Evolutionary conservation across 192 early-diverging fungal species (phyloP), one percentile per base, ranked within the genome.

Genomic region (Coemansia reversa): DNA sequence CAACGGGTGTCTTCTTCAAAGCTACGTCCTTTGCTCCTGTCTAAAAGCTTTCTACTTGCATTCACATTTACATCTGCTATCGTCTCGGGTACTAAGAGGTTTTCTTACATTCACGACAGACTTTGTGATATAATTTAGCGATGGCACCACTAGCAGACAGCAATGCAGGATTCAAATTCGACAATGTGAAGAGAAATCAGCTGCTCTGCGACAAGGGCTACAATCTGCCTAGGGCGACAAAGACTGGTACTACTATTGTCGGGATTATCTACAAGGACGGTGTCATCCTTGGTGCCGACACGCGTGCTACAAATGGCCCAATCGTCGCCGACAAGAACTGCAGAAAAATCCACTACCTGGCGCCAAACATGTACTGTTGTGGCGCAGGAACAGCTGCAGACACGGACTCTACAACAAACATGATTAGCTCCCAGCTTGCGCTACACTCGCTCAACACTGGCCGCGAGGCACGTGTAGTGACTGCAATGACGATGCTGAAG

Each of bases 301-400:
- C 97, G 11, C 90, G 97, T 72, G 94, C 97, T 25, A 99, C 97
- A 8, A 86, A 86, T 33, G 97, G 93, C 20, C 86, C 95, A 22
- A 97, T 96, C 69, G 95, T 99, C 9, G 93, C 93, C 1, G 95
- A 99, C 86, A 99, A 99, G 84, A 97, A 99, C 83, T 97, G 95
- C 82, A 88, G 93, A 83, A 99, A 99, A 85, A 95, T 99, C 60
- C 95, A 97, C 84, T 97, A 95, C 70, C 72, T 99, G 51, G 92
- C 94, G 45, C 95, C 95, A 64, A 99, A 99, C 82, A 95, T 96
- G 87, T 91, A 96, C 85, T 97, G 95, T 82, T 94, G 94, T 71
- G 95, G 97, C 60, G 97, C 95, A 24, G 95, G 97, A 67, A 99
- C 97, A 16, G 97, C 97, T n/a, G 97, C 97, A 23, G 97, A 99